Conservation (phyloP, 768 basidiomycete genomes). For the Cystobasidiopsis lactophilus region DNA sequence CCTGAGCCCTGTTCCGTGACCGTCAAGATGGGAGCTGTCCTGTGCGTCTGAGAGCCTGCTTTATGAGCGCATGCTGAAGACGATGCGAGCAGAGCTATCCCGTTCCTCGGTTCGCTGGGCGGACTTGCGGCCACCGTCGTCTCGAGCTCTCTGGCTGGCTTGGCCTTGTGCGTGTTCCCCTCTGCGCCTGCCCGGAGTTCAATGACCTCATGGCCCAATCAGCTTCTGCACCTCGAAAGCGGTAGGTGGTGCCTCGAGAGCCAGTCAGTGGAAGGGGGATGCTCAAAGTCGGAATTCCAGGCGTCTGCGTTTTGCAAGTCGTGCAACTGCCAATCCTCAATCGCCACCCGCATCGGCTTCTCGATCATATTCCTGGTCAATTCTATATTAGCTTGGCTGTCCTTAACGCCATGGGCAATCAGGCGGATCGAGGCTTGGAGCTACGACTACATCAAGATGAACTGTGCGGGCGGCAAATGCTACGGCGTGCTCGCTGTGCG, state of each 20-base stretch:
- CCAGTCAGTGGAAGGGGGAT: not conserved
- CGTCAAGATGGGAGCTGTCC: too few species aligned
- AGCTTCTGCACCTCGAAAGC: slow-evolving; percentile 16
- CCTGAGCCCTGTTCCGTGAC: too few species aligned
- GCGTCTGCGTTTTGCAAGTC: slow-evolving; percentile 44
- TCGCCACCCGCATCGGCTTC: slow-evolving; percentile 33
- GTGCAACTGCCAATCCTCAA: slow-evolving; percentile 96
- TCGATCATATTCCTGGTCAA: slow-evolving; percentile 89
- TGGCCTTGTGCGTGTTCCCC: too few species aligned
- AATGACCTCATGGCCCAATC: too few species aligned
- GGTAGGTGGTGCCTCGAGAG: not conserved
- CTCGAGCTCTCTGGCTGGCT: slow-evolving; percentile 56
- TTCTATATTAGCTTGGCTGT: slow-evolving; percentile 88
- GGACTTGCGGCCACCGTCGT: slow-evolving; percentile 33
- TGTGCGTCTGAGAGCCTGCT: too few species aligned
- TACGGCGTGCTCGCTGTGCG: slow-evolving; percentile 86
- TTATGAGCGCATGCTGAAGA: too few species aligned
- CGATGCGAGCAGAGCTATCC: slow-evolving; percentile 23
- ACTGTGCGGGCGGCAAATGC: slow-evolving; percentile 74
- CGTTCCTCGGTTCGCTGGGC: slow-evolving; percentile 25
- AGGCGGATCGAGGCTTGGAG: slow-evolving; percentile 74
- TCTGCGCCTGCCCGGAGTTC: too few species aligned
- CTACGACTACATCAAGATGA: slow-evolving; percentile 96
- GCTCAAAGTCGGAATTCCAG: not conserved
- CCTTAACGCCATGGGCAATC: slow-evolving; percentile 74